Conservation (phyloP, 768 basidiomycete genomes). For the Austroboletus festivus region DNA sequence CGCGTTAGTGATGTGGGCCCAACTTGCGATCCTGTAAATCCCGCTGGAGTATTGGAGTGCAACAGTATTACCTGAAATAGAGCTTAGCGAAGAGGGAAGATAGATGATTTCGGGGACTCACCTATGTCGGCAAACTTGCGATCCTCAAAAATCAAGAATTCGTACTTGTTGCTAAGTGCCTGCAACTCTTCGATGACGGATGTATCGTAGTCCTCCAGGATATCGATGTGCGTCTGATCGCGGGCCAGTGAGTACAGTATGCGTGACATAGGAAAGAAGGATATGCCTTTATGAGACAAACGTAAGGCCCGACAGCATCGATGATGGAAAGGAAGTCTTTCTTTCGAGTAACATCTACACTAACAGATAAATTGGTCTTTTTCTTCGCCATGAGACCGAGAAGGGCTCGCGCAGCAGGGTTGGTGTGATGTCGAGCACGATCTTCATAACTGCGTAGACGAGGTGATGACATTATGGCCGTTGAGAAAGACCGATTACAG, state of each 20-base stretch:
- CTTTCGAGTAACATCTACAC: conserved; percentile 86
- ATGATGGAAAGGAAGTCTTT: conserved; percentile 81
- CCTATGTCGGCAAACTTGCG: conserved; percentile 99
- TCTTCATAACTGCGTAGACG: conserved; percentile 56
- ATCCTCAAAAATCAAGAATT: conserved; percentile 97
- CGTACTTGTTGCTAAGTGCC: conserved; percentile 71
- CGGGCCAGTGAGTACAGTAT: conserved; percentile 24
- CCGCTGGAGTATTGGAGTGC: conserved; percentile 92
- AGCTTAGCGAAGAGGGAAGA: background rate
- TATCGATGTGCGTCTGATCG: conserved; percentile 90
- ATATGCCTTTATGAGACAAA: conserved; percentile 90
- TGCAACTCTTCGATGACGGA: conserved; percentile 67
- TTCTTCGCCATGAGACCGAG: conserved; percentile 84
- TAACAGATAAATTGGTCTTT: conserved; percentile 88
- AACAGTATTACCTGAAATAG: conserved; percentile 86
- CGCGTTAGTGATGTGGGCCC: conserved; percentile 97
- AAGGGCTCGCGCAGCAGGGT: conserved; percentile 75
- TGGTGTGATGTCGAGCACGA: conserved; percentile 55
- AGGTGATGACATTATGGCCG: conserved; percentile 38
- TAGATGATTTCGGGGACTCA: conserved; percentile 32
- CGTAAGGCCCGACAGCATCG: conserved; percentile 82
- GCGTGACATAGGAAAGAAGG: conserved; percentile 6
- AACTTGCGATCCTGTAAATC: conserved; percentile 87
- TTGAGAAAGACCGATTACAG: background rate
- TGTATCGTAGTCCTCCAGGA: conserved; percentile 86